Evolutionary conservation across 306 rosid genomes (phyloP).

Genomic region (Cucumis melo): DNA sequence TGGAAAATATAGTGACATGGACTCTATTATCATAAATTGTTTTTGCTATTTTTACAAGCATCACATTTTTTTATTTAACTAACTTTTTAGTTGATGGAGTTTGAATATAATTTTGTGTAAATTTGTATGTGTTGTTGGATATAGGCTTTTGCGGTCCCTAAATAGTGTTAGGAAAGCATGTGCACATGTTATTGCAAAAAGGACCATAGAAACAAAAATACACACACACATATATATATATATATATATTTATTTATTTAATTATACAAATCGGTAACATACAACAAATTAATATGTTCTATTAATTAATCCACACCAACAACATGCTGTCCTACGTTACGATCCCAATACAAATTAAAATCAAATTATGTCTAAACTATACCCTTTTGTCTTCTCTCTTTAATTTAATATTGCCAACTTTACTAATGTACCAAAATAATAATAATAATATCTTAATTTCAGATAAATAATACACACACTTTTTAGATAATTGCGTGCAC

Average conservation of each 20-base stretch:
- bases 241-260: too few relatives aligned
- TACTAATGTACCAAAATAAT: background rate
- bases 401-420: background rate
- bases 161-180: constrained; percentile 22
- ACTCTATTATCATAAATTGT: too few relatives aligned
- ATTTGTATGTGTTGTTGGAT: background rate
- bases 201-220: background rate
- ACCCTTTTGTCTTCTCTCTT: background rate
- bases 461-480: background rate
- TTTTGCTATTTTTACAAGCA: too few relatives aligned
- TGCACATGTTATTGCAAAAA: constrained; percentile 21
- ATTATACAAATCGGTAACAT: background rate
- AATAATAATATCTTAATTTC: background rate
- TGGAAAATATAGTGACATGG: too few relatives aligned
- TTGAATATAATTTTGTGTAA: background rate
- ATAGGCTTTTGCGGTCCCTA: constrained; percentile 10
- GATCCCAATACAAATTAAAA: background rate
- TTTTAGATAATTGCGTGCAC: background rate
- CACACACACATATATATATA: too few relatives aligned
- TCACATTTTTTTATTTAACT: too few relatives aligned
- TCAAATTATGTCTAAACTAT: background rate
- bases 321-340: constrained; percentile 11
- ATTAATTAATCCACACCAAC: constrained; percentile 8
- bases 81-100: too few relatives aligned
- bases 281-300: constrained; percentile 8